A percentile compares a stretch with the other conserved stretches of the same genome.
These are phyloP conservation scores for Wolfiporia cocos DNA, from an alignment of 1,284 basidiomycete species.

Conservation along the genomic window DNA sequence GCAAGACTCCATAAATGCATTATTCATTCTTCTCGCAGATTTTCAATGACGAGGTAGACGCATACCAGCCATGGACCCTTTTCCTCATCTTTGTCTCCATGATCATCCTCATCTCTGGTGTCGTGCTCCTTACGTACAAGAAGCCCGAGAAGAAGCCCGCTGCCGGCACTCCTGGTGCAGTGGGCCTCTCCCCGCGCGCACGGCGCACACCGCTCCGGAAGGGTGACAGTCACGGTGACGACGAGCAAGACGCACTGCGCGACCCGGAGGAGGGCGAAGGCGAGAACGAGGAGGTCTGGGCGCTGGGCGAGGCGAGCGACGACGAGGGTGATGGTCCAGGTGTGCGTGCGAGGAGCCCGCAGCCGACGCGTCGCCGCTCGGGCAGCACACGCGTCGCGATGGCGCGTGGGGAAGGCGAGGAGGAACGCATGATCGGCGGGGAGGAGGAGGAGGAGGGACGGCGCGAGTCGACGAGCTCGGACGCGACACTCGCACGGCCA, in stretches of 20 bases:
- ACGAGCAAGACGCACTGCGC: conserved; percentile 33
- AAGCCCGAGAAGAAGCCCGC: conserved; percentile 52
- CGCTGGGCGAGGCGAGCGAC: conserved; percentile 60
- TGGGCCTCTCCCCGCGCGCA: conserved; percentile 11
- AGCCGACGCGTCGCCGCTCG: not conserved
- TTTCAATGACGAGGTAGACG: conserved; percentile 77
- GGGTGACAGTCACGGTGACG: conserved; percentile 19
- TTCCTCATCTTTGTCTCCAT: conserved; percentile 86
- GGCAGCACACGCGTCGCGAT: conserved; percentile 1
- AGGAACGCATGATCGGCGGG: conserved; percentile 19
- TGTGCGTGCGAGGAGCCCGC: conserved; percentile 9
- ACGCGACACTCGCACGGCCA: conserved; percentile 29
- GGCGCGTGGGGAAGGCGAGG: conserved; percentile 15
- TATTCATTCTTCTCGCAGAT: conserved; percentile 28
- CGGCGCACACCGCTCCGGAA: conserved; percentile 12
- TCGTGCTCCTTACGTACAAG: conserved; percentile 80
- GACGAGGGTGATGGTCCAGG: conserved; percentile 36
- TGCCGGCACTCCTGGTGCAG: conserved; percentile 9
- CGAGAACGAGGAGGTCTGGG: conserved; percentile 51
- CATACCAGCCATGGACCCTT: conserved; percentile 82
- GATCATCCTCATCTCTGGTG: conserved; percentile 77
- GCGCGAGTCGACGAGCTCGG: conserved; percentile 31
- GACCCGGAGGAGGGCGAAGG: conserved; percentile 28
- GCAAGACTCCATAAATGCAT: conserved; percentile 2
- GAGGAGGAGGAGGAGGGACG: conserved; percentile 19